Percentiles rank a stretch among this genome's conserved stretches.
phyloP scores from a whole-genome alignment of 1,139 yeast species.

The Pichia sp. region DNA sequence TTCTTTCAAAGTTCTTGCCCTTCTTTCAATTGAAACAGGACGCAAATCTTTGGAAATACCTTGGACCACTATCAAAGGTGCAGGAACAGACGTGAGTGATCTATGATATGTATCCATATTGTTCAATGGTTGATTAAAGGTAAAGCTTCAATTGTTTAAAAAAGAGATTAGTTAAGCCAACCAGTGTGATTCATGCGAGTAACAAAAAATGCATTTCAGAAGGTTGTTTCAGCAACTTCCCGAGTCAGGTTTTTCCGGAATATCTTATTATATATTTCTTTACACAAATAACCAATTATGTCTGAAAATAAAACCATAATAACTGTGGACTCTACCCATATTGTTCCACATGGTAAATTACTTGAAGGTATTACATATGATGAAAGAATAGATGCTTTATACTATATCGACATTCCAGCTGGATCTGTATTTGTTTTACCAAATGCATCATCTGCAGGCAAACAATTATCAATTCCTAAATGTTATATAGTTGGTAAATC shows the following conservation, averaged over 20 bases:
- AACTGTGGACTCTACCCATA: constrained; percentile 28
- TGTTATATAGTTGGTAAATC: constrained; percentile 32
- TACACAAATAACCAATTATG: too few species aligned
- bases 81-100: constrained; percentile 28
- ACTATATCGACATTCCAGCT: constrained; percentile 65
- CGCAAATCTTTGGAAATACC: constrained; percentile 25
- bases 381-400: constrained; percentile 46
- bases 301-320: too few species aligned
- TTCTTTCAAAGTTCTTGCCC: constrained; percentile 3
- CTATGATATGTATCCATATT: constrained; percentile 30
- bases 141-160: too few species aligned
- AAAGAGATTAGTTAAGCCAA: too few species aligned
- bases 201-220: too few species aligned
- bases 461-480: constrained; percentile 7
- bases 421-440: constrained; percentile 29
- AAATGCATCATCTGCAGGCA: neutral
- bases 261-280: too few species aligned
- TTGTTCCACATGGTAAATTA: constrained; percentile 43
- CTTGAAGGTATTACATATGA: constrained; percentile 67
- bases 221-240: too few species aligned
- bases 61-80: constrained; percentile 35
- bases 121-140: too few species aligned
- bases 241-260: too few species aligned
- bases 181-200: too few species aligned
- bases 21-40: constrained; percentile 14